A percentile compares a stretch with the other conserved stretches of the same genome.
Conservation (phyloP, 768 basidiomycete genomes). For the Gyrodon lividus region DNA sequence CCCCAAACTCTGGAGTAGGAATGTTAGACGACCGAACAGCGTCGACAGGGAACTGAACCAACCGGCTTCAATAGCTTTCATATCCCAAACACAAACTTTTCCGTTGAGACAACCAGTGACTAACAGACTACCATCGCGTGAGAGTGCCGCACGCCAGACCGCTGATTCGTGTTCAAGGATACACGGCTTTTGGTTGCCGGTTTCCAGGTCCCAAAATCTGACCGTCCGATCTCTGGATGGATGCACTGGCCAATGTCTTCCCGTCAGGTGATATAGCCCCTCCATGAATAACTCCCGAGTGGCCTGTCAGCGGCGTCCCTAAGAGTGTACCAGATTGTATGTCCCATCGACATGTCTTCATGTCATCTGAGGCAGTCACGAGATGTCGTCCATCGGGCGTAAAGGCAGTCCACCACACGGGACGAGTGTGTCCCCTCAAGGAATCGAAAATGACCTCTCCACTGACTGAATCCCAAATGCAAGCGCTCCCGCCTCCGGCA, state of each 20-base stretch:
- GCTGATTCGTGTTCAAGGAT: neutral
- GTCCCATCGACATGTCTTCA: neutral
- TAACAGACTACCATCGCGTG: neutral
- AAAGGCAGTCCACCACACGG: neutral
- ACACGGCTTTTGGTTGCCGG: neutral
- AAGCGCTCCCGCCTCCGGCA: neutral
- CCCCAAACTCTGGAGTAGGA: neutral
- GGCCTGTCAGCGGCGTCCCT: neutral
- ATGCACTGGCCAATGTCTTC: neutral
- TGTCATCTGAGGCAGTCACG: neutral
- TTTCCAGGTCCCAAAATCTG: neutral
- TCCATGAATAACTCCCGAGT: neutral
- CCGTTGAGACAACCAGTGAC: neutral
- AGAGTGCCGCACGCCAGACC: neutral
- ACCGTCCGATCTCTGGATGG: neutral
- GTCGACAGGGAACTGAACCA: neutral
- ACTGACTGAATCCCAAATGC: neutral
- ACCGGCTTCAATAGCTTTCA: neutral
- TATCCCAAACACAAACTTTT: neutral
- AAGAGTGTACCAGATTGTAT: neutral
- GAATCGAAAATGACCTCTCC: neutral
- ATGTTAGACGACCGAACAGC: neutral
- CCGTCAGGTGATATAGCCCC: neutral
- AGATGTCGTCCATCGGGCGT: neutral
- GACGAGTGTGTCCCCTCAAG: neutral